Evolutionary conservation across 768 basidiomycete genomes (phyloP).

Genomic region (Filobasidium wieringae): DNA sequence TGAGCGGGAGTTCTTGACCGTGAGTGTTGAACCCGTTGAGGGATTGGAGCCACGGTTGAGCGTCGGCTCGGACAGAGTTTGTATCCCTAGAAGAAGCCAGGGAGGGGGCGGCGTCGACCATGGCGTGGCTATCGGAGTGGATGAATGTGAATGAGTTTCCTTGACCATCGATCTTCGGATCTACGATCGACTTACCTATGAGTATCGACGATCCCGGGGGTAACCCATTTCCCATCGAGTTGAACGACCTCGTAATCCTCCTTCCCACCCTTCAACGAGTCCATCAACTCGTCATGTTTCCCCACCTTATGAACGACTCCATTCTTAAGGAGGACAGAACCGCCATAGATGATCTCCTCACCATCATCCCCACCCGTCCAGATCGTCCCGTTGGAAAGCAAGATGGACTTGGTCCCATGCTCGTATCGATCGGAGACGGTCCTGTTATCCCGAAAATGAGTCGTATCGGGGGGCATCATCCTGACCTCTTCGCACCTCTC

Average conservation of each 20-base stretch:
- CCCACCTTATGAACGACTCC: slow-evolving; percentile 56
- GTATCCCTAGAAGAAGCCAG: slow-evolving; percentile 47
- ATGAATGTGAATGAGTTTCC: not conserved
- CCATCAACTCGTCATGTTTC: slow-evolving; percentile 44
- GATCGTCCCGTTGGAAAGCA: slow-evolving; percentile 59
- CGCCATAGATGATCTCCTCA: slow-evolving; percentile 47
- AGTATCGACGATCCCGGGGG: slow-evolving; percentile 46
- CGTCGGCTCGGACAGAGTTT: slow-evolving; percentile 56
- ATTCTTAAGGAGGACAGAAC: slow-evolving; percentile 53
- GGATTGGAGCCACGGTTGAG: slow-evolving; percentile 52
- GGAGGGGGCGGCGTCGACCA: slow-evolving; percentile 53
- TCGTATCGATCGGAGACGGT: slow-evolving; percentile 33
- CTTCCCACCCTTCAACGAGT: slow-evolving; percentile 52
- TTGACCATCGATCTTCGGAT: not conserved
- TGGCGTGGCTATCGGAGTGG: slow-evolving; percentile 64
- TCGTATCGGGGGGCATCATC: slow-evolving; percentile 21
- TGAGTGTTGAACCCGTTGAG: slow-evolving; percentile 80
- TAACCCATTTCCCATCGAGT: slow-evolving; percentile 58
- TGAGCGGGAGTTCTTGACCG: slow-evolving; percentile 58
- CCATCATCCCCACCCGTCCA: slow-evolving; percentile 63
- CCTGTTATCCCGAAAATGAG: slow-evolving; percentile 17
- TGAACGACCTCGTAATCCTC: slow-evolving; percentile 48
- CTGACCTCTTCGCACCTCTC: slow-evolving; percentile 33
- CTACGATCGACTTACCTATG: slow-evolving; percentile 23
- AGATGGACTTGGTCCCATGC: slow-evolving; percentile 46